Base-by-base conservation (phyloP, 192 early-diverging fungal species). In the Thamnidium elegans region DNA sequence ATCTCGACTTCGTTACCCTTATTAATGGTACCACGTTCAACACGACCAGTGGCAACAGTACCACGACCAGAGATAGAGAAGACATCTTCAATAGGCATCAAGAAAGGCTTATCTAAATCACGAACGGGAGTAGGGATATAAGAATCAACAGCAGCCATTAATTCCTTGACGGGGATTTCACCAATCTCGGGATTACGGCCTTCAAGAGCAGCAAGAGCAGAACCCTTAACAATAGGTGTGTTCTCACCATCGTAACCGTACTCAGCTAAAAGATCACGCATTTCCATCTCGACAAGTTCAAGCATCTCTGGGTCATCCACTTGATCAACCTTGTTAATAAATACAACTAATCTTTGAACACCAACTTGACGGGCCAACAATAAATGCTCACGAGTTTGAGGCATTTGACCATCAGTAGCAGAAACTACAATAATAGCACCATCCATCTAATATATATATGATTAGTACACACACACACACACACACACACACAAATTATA, bases 231-330 rank as follows among this genome's bases (percentile, higher is more conserved):
- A 55, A 99, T 91, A 8, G 94, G 97, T 47, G 89, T 87, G 48
- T 88, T 82, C 56, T 99, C 95, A 68, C 94, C 93, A 62, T 92
- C 86, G 75, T 91, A 99, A 50, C 89, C 92, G 75, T 99, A 99
- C 73, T 94, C 88, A 51, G 72, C 66, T 31, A 97, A 74, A 58
- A 97, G 84, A 78, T 96, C 96, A 70, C 96, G 90, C 94, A 99
- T 97, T 78, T 97, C 95, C 94, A 97, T 96, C 63, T 99, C 94
- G 48, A 98, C 94, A 59, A 99, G 87, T 78, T 99, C 97, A 65
- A 97, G 83, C 94, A 97, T 96, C 78, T 97, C 95, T 46, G 87
- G 78, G 75, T 99, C 95, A 71, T 97, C 94, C 44, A 97, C 84
- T 63, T 92, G 92, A 74, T 97, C 95, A 15, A 96, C 90, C 89